phyloP scores from a whole-genome alignment of 2,329 filamentous ascomycete species.

The Trichoderma sp. region DNA sequence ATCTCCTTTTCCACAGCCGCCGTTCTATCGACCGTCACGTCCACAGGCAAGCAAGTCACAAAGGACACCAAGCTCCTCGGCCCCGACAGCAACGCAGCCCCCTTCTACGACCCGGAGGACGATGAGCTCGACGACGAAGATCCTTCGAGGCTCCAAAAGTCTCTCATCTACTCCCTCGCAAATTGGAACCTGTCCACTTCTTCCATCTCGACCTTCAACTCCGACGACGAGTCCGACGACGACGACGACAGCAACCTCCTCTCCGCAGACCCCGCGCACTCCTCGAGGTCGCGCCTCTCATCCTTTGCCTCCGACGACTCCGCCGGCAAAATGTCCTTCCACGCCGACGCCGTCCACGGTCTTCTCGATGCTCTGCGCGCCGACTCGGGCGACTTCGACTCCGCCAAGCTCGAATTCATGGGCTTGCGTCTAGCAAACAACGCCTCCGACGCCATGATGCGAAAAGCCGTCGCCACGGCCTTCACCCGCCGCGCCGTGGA shows the following conservation, averaged over 20 bases:
- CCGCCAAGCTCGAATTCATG: constrained; percentile 85
- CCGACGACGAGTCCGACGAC: constrained; percentile 67
- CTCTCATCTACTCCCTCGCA: constrained; percentile 59
- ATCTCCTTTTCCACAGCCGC: constrained; percentile 48
- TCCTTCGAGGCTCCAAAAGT: constrained; percentile 56
- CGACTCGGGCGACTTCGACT: constrained; percentile 77
- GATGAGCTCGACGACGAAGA: constrained; percentile 57
- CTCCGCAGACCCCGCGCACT: constrained; percentile 41
- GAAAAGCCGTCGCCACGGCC: constrained; percentile 80
- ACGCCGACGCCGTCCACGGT: constrained; percentile 82
- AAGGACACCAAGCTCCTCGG: constrained; percentile 55
- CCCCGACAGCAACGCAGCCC: constrained; percentile 53
- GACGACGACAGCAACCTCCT: constrained; percentile 68
- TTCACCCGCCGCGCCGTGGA: constrained; percentile 82
- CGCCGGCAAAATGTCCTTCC: constrained; percentile 65
- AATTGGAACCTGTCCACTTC: constrained; percentile 58
- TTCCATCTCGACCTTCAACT: constrained; percentile 64
- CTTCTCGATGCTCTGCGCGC: constrained; percentile 84
- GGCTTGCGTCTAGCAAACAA: constrained; percentile 89
- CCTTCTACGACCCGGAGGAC: constrained; percentile 52
- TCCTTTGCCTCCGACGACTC: constrained; percentile 77
- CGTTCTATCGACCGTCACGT: constrained; percentile 43
- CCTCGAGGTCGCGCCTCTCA: constrained; percentile 66
- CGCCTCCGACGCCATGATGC: constrained; percentile 86
- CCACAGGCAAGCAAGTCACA: constrained; percentile 44